Base-by-base conservation (phyloP, 495 filamentous ascomycete species). In the Xylaria grammica region DNA sequence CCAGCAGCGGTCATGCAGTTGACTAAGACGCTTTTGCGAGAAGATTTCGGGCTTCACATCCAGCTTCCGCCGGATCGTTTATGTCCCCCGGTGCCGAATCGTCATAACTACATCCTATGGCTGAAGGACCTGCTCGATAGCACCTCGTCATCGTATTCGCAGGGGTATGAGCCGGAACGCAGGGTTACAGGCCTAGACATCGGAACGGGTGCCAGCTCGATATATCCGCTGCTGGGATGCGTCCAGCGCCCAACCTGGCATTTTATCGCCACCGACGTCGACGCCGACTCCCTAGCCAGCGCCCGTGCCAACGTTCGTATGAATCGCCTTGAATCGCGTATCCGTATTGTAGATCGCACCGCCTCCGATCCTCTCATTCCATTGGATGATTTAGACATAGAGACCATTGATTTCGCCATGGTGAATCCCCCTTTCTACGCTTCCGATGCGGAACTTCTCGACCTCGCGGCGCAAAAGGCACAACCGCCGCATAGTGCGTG, bases 381-480 rank as follows among this genome's bases (percentile, higher is more conserved):
- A 0, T 73, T 86, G 3, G 78, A 85, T 30, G 77, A 79, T 0
- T 70, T 91, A 2, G 77, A 75, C 4, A 55, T 88, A n/a, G 76
- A 85, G 44, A 77, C 72, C 4, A 81, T 96, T 38, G 91, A 97
- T 73, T 97, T 98, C 71, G 89, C 86, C 50, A 96, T 97, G 87
- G 93, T 89, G 76, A 99, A 99, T 68, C 95, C 95, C 1, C 95
- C 95, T 0, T 99, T 99, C 78, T 97, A 97, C 78, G 69, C 82
- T 22, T 94, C 91, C 3, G 79, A 82, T 19, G 75, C 82, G 13
- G 91, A 96, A 38, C 86, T 97, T 76, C 63, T 84, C 0, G 77
- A 79, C 10, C 87, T 88, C 0, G 90, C 91, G 0, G 67, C 78
- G 24, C 75, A 81, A 30, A 98, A 97, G 72, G 69, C 79, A 8